These are phyloP conservation scores for Pterulicium gracile DNA, from an alignment of 1,284 basidiomycete species.

Conservation along the genomic window DNA sequence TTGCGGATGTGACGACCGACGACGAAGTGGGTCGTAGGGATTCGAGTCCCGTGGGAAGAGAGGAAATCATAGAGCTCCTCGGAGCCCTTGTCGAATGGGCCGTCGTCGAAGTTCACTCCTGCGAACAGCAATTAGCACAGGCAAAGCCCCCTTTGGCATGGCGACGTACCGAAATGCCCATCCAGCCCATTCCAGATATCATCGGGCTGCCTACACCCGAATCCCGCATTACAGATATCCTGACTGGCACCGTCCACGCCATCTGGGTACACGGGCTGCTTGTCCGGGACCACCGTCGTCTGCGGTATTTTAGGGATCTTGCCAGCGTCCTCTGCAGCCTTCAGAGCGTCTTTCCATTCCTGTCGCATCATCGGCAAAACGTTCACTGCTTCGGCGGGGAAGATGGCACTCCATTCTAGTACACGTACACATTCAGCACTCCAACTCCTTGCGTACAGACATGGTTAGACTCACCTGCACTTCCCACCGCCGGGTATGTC, in stretches of 20 bases:
- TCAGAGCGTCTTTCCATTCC: conserved; percentile 59
- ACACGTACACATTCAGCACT: not conserved
- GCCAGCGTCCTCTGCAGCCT: conserved; percentile 51
- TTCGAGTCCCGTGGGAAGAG: conserved; percentile 18
- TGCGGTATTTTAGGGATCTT: conserved; percentile 62
- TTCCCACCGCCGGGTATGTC: conserved; percentile 43
- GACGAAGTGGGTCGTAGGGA: conserved; percentile 71
- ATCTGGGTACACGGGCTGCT: conserved; percentile 44
- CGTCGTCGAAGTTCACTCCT: conserved; percentile 3
- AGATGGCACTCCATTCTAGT: conserved; percentile 49
- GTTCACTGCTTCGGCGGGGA: conserved; percentile 25
- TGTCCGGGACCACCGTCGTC: conserved; percentile 25
- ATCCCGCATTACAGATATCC: conserved; percentile 55
- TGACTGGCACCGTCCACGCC: conserved; percentile 40
- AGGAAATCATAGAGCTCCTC: conserved; percentile 39
- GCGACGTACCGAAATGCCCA: conserved; percentile 33
- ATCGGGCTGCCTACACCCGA: conserved; percentile 45
- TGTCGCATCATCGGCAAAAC: conserved; percentile 37
- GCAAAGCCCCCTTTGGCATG: not conserved
- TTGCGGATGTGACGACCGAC: conserved; percentile 66
- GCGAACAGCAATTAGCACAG: not conserved
- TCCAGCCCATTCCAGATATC: conserved; percentile 67
- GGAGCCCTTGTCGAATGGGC: conserved; percentile 13
- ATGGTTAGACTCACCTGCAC: conserved; percentile 31
- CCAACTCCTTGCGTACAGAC: not conserved